Conservation (phyloP, 2,329 filamentous ascomycete species). For the Aspergillus niger region DNA sequence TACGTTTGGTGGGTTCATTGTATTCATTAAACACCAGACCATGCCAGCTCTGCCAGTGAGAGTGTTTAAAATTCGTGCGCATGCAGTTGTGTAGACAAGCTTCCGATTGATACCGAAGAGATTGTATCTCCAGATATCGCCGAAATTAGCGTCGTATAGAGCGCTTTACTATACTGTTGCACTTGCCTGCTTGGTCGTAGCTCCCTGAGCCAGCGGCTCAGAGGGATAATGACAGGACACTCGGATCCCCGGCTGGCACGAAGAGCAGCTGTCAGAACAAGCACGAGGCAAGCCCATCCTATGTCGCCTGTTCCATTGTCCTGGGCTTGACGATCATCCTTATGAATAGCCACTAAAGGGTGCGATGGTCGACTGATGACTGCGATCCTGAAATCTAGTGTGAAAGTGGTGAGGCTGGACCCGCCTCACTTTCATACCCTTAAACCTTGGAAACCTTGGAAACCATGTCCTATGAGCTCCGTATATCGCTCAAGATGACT, state of each 20-base stretch:
- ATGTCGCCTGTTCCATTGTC: neutral
- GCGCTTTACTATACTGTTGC: neutral
- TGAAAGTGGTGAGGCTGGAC: slow-evolving; percentile 3
- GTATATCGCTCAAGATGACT: neutral
- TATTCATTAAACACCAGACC: neutral
- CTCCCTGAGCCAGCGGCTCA: neutral
- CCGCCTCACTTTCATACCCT: slow-evolving; percentile 11
- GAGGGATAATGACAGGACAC: neutral
- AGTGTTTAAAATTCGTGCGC: neutral
- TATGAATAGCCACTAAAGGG: neutral
- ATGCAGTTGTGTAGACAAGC: neutral
- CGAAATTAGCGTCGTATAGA: neutral
- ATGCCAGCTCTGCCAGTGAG: neutral
- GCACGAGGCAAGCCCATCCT: slow-evolving; percentile 4
- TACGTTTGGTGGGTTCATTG: neutral
- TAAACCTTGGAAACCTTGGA: neutral
- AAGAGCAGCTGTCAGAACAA: neutral
- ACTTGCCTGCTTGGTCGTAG: neutral
- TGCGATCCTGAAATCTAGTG: neutral
- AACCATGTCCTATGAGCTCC: neutral
- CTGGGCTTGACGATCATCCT: neutral
- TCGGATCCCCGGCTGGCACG: slow-evolving; percentile 5
- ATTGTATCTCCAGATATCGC: neutral
- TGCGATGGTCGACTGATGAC: neutral
- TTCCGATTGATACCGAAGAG: neutral